These are phyloP conservation scores for Chlamydomonas applanata DNA, from an alignment of 139 green algal genomes.

Conservation along the genomic window DNA sequence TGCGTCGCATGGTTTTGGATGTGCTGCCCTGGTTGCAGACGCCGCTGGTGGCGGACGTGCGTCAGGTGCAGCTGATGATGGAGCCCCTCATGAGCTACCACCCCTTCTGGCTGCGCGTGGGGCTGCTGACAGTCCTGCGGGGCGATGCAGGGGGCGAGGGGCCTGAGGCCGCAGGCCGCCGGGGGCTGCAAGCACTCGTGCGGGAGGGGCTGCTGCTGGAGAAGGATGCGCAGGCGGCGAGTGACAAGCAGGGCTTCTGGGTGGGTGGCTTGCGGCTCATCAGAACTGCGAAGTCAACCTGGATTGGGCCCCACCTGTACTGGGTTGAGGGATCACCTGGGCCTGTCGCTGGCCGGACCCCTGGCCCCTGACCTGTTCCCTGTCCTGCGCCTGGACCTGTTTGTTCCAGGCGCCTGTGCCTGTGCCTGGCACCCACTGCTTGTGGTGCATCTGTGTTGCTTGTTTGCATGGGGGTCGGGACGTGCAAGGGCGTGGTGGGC, in stretches of 20 bases:
- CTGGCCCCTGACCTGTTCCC: too few relatives aligned
- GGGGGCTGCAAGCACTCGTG: slow-evolving; percentile 24
- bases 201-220: slow-evolving; percentile 56
- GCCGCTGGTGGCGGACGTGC: slow-evolving; percentile 21
- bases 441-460: too few relatives aligned
- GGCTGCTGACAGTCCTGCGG: slow-evolving; percentile 45
- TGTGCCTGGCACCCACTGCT: too few relatives aligned
- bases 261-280: slow-evolving; percentile 40
- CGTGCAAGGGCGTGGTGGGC: too few relatives aligned
- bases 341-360: too few relatives aligned
- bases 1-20: too few relatives aligned
- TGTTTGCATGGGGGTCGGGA: too few relatives aligned
- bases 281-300: too few relatives aligned
- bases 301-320: too few relatives aligned
- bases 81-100: slow-evolving; percentile 74
- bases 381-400: too few relatives aligned
- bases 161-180: not conserved
- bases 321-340: too few relatives aligned
- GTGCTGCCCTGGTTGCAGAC: not conserved
- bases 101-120: slow-evolving; percentile 81
- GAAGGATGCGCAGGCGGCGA: slow-evolving; percentile 38
- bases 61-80: slow-evolving; percentile 32
- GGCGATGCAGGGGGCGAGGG: not conserved
- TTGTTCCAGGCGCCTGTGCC: too few relatives aligned
- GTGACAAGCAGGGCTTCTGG: slow-evolving; percentile 49